A percentile compares a stretch with the other conserved stretches of the same genome.
Evolutionary conservation across 768 basidiomycete species (phyloP).

Genomic region (Tricholoma bakamatsutake): DNA sequence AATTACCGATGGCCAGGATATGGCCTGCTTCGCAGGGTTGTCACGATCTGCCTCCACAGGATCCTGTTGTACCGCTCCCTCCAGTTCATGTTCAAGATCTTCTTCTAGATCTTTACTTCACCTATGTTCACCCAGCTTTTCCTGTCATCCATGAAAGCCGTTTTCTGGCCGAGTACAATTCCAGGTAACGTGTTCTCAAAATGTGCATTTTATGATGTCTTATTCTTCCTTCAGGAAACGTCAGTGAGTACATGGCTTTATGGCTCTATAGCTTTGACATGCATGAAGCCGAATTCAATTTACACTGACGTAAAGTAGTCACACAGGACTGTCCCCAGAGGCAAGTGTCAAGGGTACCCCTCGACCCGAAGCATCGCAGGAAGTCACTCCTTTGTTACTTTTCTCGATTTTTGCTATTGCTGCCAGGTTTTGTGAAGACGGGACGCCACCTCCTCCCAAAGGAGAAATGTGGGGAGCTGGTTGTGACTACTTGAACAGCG

Average conservation of each 20-base stretch:
- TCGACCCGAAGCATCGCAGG: constrained; percentile 53
- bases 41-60: constrained; percentile 36
- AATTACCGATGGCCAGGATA: constrained; percentile 67
- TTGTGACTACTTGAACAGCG: constrained; percentile 55
- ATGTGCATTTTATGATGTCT: neutral
- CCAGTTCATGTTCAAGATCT: constrained; percentile 56
- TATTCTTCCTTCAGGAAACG: constrained; percentile 10
- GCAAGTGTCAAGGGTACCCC: constrained; percentile 24
- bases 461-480: constrained; percentile 72
- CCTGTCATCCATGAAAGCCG: constrained; percentile 72
- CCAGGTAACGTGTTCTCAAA: constrained; percentile 32
- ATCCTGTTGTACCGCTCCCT: constrained; percentile 48
- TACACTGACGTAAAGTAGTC: neutral
- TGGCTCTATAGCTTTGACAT: no score
- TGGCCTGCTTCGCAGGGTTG: constrained; percentile 58
- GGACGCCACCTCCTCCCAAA: constrained; percentile 36
- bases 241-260: constrained; percentile 6
- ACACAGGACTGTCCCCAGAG: constrained; percentile 20
- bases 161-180: constrained; percentile 60
- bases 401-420: constrained; percentile 80
- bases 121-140: constrained; percentile 77
- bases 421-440: constrained; percentile 60
- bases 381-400: constrained; percentile 62
- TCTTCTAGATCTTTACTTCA: constrained; percentile 73
- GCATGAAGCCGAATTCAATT: neutral